Evolutionary conservation across 257 asterid genomes (phyloP).

Genomic region (Solanum neorickii): DNA sequence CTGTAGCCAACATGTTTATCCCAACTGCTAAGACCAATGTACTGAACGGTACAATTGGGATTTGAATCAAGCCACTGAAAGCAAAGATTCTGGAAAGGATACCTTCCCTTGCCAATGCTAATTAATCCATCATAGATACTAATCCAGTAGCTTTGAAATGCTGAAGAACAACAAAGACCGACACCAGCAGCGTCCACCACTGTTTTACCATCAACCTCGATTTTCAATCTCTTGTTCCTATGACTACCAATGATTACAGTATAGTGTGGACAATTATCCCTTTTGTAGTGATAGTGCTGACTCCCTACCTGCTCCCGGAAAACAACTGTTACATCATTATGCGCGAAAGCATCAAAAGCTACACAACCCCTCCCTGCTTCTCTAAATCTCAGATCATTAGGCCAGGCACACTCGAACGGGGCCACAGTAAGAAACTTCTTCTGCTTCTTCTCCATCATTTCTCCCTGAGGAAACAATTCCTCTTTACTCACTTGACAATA

Average conservation of each 20-base stretch:
- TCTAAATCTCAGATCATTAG: slow-evolving; percentile 63
- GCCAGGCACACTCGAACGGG: slow-evolving; percentile 96
- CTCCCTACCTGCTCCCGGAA: slow-evolving; percentile 90
- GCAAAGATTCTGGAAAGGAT: slow-evolving; percentile 91
- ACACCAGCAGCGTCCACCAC: slow-evolving; percentile 73
- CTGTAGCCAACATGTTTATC: slow-evolving; percentile 92
- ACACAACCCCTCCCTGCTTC: slow-evolving; percentile 99
- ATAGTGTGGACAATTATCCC: slow-evolving; percentile 86
- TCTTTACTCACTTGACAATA: slow-evolving; percentile 1
- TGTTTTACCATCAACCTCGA: slow-evolving; percentile 77
- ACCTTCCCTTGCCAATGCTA: slow-evolving; percentile 93
- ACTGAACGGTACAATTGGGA: slow-evolving; percentile 79
- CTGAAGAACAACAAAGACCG: slow-evolving; percentile 76
- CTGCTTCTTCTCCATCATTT: slow-evolving; percentile 58
- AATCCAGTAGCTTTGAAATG: slow-evolving; percentile 95
- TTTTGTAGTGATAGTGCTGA: slow-evolving; percentile 94
- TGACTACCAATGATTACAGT: slow-evolving; percentile 97
- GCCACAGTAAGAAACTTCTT: slow-evolving; percentile 79
- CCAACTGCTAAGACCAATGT: slow-evolving; percentile 97
- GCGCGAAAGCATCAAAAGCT: slow-evolving; percentile 95
- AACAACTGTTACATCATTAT: slow-evolving; percentile 86
- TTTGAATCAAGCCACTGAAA: slow-evolving; percentile 91
- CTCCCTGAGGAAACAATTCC: background rate
- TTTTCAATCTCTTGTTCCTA: slow-evolving; percentile 69
- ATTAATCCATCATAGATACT: slow-evolving; percentile 83